Evolutionary conservation across 2,329 filamentous ascomycete genomes (phyloP).

Genomic region (Ophiostoma fasciatum): DNA sequence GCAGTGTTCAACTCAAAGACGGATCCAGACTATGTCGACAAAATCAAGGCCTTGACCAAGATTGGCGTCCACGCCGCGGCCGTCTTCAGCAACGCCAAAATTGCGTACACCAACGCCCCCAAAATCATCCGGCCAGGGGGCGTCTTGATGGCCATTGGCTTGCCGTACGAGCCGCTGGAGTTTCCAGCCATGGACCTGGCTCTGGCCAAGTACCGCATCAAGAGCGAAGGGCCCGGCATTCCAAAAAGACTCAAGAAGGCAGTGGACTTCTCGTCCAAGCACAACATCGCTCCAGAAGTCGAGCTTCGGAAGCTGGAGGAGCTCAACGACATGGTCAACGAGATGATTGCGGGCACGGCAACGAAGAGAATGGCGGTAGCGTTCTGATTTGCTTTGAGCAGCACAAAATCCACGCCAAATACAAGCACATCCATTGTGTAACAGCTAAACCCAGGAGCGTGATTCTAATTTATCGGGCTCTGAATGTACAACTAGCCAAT

Average conservation of each 20-base stretch:
- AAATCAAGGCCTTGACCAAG: constrained; percentile 25
- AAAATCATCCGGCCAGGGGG: constrained; percentile 21
- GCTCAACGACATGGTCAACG: constrained; percentile 21
- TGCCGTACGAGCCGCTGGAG: constrained; percentile 21
- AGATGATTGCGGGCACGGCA: constrained; percentile 18
- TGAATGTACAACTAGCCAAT: no score
- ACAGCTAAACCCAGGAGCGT: no score
- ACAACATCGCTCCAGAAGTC: constrained; percentile 24
- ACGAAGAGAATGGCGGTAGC: not conserved
- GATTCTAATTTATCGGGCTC: no score
- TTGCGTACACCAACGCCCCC: constrained; percentile 22
- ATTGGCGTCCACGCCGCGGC: constrained; percentile 26
- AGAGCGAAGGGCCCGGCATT: constrained; percentile 25
- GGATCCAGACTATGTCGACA: constrained; percentile 20
- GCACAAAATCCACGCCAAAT: not conserved
- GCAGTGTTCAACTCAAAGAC: constrained; percentile 25
- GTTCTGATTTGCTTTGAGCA: not conserved
- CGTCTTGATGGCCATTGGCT: constrained; percentile 26
- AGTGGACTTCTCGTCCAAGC: constrained; percentile 25
- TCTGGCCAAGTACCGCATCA: constrained; percentile 23
- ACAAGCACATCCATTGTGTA: no score
- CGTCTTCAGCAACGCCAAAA: constrained; percentile 23
- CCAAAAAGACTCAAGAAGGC: constrained; percentile 26
- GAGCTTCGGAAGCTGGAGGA: constrained; percentile 22
- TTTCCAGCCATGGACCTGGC: constrained; percentile 24